These are phyloP conservation scores for Xerocomellus chrysenteron DNA, from an alignment of 768 basidiomycete species.

Conservation along the genomic window DNA sequence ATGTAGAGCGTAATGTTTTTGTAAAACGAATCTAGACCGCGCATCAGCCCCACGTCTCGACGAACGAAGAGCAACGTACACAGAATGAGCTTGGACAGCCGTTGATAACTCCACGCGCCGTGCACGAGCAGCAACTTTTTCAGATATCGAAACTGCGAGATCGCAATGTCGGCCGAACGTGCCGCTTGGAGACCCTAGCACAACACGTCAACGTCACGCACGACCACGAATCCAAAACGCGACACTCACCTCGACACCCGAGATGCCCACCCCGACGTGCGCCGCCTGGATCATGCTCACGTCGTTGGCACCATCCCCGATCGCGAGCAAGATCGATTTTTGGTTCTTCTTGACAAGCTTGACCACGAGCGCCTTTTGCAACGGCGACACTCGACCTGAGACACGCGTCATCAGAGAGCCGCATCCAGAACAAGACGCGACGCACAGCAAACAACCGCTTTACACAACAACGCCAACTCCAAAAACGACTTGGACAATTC, in stretches of 20 bases:
- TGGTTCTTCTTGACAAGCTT: slow-evolving; percentile 99
- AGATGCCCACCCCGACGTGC: slow-evolving; percentile 96
- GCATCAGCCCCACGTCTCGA: slow-evolving; percentile 11
- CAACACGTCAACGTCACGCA: too few relatives aligned
- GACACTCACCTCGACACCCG: slow-evolving; percentile 81
- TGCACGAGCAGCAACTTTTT: slow-evolving; percentile 96
- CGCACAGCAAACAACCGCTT: slow-evolving; percentile 96
- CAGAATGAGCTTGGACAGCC: slow-evolving; percentile 91
- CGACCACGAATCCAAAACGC: neutral
- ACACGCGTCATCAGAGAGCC: neutral
- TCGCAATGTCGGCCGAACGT: slow-evolving; percentile 94
- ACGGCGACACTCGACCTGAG: slow-evolving; percentile 86
- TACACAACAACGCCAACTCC: slow-evolving; percentile 96
- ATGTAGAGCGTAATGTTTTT: slow-evolving; percentile 98
- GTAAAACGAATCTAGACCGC: slow-evolving; percentile 85
- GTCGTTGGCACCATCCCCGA: slow-evolving; percentile 97
- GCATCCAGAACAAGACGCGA: neutral
- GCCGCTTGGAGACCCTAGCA: slow-evolving; percentile 90
- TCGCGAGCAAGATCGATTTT: slow-evolving; percentile 90
- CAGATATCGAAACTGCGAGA: slow-evolving; percentile 94
- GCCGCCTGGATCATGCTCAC: slow-evolving; percentile 99
- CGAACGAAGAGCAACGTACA: slow-evolving; percentile 53
- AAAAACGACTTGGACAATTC: slow-evolving; percentile 86
- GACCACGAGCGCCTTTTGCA: slow-evolving; percentile 97
- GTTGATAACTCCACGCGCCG: slow-evolving; percentile 97